These are phyloP conservation scores for Penicillium paxilli DNA, from an alignment of 495 filamentous ascomycete species.

Conservation along the genomic window DNA sequence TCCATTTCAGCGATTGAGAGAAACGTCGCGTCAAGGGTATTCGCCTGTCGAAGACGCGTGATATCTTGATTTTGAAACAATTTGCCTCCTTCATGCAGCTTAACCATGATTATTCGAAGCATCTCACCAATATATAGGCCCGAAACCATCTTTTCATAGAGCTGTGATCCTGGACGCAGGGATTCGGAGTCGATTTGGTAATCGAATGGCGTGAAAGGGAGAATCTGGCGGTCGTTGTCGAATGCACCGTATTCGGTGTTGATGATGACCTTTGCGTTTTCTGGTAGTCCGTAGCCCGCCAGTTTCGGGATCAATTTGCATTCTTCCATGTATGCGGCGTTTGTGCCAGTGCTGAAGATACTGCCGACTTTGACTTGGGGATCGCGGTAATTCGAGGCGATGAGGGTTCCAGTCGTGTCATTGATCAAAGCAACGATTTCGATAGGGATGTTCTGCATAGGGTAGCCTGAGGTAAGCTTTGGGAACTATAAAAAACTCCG, in stretches of 20 bases:
- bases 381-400: slow-evolving; percentile 89
- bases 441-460: slow-evolving; percentile 84
- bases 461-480: too few relatives aligned
- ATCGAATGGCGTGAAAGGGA: slow-evolving; percentile 55
- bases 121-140: slow-evolving; percentile 50
- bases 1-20: slow-evolving; percentile 79
- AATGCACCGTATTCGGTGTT: slow-evolving; percentile 98
- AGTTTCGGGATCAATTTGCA: slow-evolving; percentile 83
- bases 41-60: slow-evolving; percentile 62
- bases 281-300: slow-evolving; percentile 74
- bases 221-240: slow-evolving; percentile 83
- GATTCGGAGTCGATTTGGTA: slow-evolving; percentile 39
- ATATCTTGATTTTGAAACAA: slow-evolving; percentile 42
- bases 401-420: slow-evolving; percentile 92
- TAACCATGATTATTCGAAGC: slow-evolving; percentile 41
- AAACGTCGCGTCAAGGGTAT: slow-evolving; percentile 79
- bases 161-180: slow-evolving; percentile 42
- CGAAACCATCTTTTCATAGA: slow-evolving; percentile 52
- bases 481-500: too few relatives aligned
- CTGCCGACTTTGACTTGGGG: slow-evolving; percentile 82
- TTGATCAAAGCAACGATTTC: slow-evolving; percentile 87
- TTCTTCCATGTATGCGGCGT: slow-evolving; percentile 94
- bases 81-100: slow-evolving; percentile 28
- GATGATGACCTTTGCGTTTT: slow-evolving; percentile 82
- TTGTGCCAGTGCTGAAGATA: slow-evolving; percentile 96